Percentiles rank a stretch among this genome's conserved stretches.
phyloP scores from a whole-genome alignment of 805 yeast genomes.

The Torulaspora gathmanii region DNA sequence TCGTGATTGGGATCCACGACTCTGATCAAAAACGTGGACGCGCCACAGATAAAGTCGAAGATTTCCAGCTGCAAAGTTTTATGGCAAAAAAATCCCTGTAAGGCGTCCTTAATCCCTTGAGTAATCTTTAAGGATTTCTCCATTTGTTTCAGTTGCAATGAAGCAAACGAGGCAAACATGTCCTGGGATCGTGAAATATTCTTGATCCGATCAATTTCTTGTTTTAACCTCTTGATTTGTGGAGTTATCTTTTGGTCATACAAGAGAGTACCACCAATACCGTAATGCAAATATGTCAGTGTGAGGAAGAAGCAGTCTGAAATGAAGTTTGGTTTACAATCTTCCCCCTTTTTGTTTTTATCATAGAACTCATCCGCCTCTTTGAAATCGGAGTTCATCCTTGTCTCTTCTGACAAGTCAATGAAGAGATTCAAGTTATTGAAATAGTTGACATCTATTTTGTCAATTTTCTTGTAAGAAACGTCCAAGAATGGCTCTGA shows the following conservation, averaged over 20 bases:
- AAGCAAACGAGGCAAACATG: conserved; percentile 32
- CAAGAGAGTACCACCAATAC: conserved; percentile 72
- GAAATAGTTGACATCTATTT: conserved; percentile 70
- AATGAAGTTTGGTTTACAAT: conserved; percentile 63
- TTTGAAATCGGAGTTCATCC: conserved; percentile 67
- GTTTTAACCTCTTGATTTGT: conserved; percentile 45
- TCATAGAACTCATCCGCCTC: conserved; percentile 61
- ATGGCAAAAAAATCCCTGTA: conserved; percentile 59
- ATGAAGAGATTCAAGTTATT: conserved; percentile 46
- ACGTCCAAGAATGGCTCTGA: conserved; percentile 81
- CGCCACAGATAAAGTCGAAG: conserved; percentile 73
- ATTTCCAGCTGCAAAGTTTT: conserved; percentile 56
- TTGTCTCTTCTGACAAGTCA: conserved; percentile 75
- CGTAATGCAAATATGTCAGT: conserved; percentile 77
- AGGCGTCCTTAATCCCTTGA: conserved; percentile 49
- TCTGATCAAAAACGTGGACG: conserved; percentile 64
- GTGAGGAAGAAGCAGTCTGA: conserved; percentile 83
- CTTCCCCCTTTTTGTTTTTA: conserved; percentile 35
- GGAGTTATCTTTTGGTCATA: conserved; percentile 52
- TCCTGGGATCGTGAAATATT: conserved; percentile 19
- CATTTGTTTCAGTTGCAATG: conserved; percentile 47
- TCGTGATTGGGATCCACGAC: conserved; percentile 66
- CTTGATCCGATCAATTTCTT: conserved; percentile 36
- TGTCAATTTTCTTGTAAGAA: conserved; percentile 61
- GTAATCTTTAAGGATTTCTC: conserved; percentile 40